Evolutionary conservation across 2,329 filamentous ascomycete genomes (phyloP), one percentile per base, ranked within the genome.

Genomic region (Sclerotinia nivalis): DNA sequence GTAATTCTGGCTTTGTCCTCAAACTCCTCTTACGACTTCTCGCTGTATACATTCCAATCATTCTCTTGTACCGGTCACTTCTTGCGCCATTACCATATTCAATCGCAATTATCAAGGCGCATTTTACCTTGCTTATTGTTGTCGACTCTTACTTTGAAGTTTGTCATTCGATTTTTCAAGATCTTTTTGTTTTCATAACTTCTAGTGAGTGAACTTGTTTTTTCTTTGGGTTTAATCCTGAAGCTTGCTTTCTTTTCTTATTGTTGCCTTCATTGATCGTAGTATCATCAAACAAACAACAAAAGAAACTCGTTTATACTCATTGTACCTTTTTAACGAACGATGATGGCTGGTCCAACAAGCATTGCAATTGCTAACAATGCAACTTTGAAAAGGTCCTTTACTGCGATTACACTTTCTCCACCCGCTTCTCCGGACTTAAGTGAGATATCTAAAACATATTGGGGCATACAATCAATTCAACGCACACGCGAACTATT

Each of bases 361-460:
- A 69, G 66, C 64, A 58, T 73, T 65, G 66, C 74, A 66, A 73
- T 72, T 74, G 75, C 77, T 78, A 77, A 78, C 69, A 68, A 59
- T 73, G 72, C 73, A 70, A 73, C 69, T 67, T 72, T 76, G 66
- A 78, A 77, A 72, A 77, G 76, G 70, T 73, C 76, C 37, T 74
- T 74, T 68, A 73, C 73, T 58, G 69, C 73, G 28, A 70, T 74
- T 31, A 69, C 73, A 40, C 69, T 67, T 31, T 73, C 75, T 13
- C 66, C 65, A 25, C 71, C 73, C 40, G 67, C 72, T 56, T 72
- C 71, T 40, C 66, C 70, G 15, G 74, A 75, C 70, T 71, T 74
- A 71, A 62, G 54, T 58, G 58, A n/a, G 52, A 25, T 52, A 34
- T 69, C 68, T 18, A 58, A 59, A 22, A 52, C 45, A 58, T 34